These are phyloP conservation scores for Yamadazyma pseudoaaseri DNA, from an alignment of 1,139 yeast species.

Conservation along the genomic window DNA sequence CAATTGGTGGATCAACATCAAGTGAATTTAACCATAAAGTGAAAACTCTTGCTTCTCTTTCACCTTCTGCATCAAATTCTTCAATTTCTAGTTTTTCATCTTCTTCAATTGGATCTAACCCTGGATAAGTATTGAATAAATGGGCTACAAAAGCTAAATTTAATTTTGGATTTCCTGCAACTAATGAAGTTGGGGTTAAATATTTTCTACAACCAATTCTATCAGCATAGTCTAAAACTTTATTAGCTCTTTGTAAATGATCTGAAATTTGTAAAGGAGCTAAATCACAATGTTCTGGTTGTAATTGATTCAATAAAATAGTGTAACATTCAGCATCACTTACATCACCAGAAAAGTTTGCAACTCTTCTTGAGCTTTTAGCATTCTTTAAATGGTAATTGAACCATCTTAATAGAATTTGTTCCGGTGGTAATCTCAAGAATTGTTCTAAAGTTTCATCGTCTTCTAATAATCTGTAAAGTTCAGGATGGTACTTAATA, in stretches of 20 bases:
- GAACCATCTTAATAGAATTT: conserved; percentile 95
- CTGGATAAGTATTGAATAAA: conserved; percentile 93
- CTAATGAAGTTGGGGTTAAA: conserved; percentile 88
- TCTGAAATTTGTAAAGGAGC: conserved; percentile 78
- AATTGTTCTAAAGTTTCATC: conserved; percentile 98
- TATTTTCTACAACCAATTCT: conserved; percentile 90
- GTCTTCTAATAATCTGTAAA: conserved; percentile 89
- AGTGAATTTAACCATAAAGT: conserved; percentile 95
- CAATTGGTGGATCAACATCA: conserved; percentile 94
- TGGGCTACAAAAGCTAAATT: conserved; percentile 97
- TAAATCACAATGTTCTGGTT: conserved; percentile 78
- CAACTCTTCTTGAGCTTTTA: conserved; percentile 81
- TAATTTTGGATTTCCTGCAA: conserved; percentile 94
- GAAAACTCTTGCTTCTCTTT: conserved; percentile 97
- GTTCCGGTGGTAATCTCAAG: conserved; percentile 95
- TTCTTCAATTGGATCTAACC: conserved; percentile 93
- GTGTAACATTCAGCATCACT: conserved; percentile 96
- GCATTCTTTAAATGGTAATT: conserved; percentile 95
- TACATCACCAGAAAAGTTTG: conserved; percentile 84
- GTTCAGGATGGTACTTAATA: conserved; percentile 93
- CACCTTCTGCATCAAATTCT: conserved; percentile 99
- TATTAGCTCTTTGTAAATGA: conserved; percentile 78
- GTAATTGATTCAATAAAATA: conserved; percentile 80
- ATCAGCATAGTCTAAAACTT: conserved; percentile 82
- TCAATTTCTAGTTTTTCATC: conserved; percentile 84